These are phyloP conservation scores for Perilla frutescens DNA, from an alignment of 257 asterid species.

Conservation along the genomic window DNA sequence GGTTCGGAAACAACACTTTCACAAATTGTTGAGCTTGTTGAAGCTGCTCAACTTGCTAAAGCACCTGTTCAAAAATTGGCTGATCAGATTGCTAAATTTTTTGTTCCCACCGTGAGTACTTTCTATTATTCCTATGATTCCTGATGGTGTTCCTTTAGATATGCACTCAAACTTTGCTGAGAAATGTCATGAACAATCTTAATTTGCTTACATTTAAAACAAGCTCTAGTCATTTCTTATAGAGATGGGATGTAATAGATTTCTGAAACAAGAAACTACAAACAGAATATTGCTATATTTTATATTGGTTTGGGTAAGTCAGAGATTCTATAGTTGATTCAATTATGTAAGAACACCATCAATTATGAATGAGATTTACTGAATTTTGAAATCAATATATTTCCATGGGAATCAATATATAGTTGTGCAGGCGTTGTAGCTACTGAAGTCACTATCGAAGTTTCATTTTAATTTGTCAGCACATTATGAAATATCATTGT, in stretches of 20 bases:
- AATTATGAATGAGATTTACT: background rate
- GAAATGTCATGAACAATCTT: background rate
- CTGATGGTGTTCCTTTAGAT: conserved; percentile 10
- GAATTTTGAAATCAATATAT: background rate
- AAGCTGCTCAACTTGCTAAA: conserved; percentile 99
- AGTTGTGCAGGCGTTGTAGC: conserved; percentile 19
- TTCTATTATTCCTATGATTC: conserved; percentile 22
- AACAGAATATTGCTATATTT: conserved; percentile 2
- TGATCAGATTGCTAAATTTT: conserved; percentile 87
- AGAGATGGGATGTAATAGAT: conserved; percentile 15
- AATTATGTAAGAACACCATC: background rate
- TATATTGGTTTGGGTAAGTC: background rate
- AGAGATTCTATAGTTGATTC: background rate
- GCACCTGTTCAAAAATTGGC: conserved; percentile 99
- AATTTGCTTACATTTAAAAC: background rate
- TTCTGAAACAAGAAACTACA: too few relatives aligned
- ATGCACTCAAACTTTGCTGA: background rate
- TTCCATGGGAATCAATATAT: conserved; percentile 18
- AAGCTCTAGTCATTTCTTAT: background rate
- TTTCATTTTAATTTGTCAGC: conserved; percentile 4
- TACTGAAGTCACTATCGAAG: background rate
- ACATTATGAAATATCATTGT: background rate
- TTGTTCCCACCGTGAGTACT: conserved; percentile 88
- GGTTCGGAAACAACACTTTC: conserved; percentile 98
- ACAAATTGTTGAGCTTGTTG: conserved; percentile 95